Percentiles rank a stretch among this genome's conserved stretches.
Conservation (phyloP, 306 rosid species). For the Senna siamea region DNA sequence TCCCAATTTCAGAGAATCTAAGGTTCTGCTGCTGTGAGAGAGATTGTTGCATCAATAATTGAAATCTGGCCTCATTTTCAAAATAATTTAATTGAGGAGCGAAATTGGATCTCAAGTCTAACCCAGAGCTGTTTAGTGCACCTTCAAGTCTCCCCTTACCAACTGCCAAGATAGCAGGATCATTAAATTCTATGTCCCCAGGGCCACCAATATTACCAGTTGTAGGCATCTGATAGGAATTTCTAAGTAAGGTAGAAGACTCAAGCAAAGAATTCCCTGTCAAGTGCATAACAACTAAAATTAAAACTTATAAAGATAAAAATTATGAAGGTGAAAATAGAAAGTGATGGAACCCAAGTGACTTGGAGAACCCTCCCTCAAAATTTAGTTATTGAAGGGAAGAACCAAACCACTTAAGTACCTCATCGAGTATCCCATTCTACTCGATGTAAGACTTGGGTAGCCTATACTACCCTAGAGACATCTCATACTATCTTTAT, state of each 20-base stretch:
- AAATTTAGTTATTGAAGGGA: no score
- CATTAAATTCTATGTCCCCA: slow-evolving; percentile 81
- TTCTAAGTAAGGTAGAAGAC: slow-evolving; percentile 60
- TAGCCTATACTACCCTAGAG: no score
- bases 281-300: slow-evolving; percentile 15
- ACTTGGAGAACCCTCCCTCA: no score
- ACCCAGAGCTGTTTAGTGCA: slow-evolving; percentile 54
- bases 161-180: slow-evolving; percentile 93
- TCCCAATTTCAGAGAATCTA: slow-evolving; percentile 65
- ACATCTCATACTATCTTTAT: no score
- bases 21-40: slow-evolving; percentile 70
- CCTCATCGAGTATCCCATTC: no score
- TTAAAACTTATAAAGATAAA: neutral
- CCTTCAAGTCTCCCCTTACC: slow-evolving; percentile 85
- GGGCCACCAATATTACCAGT: slow-evolving; percentile 57
- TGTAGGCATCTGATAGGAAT: slow-evolving; percentile 60
- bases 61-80: slow-evolving; percentile 80
- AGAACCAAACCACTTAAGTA: no score
- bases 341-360: no score
- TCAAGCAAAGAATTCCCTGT: slow-evolving; percentile 72
- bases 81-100: slow-evolving; percentile 58
- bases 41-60: slow-evolving; percentile 84
- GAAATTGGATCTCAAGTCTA: slow-evolving; percentile 69
- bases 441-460: no score
- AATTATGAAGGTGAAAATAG: neutral